These are phyloP conservation scores for Heracleum sosnowskyi DNA, from an alignment of 129 eudicot species.

Conservation along the genomic window DNA sequence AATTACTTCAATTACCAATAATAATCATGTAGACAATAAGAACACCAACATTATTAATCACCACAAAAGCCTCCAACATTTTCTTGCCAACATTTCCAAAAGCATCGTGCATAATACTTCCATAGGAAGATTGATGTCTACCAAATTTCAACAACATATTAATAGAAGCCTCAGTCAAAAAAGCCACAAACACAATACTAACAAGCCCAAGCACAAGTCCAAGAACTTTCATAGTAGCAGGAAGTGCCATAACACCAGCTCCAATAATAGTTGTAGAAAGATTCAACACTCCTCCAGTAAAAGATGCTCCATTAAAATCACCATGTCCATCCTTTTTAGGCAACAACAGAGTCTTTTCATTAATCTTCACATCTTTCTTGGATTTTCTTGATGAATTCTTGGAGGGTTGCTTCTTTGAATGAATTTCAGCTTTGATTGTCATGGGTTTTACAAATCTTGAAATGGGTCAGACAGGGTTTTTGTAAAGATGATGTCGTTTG, in stretches of 20 bases:
- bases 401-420: slow-evolving; percentile 15
- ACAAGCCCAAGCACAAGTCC: slow-evolving; percentile 64
- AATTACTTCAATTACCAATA: slow-evolving; percentile 38
- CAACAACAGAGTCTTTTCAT: slow-evolving; percentile 40
- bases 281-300: slow-evolving; percentile 65
- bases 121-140: slow-evolving; percentile 37
- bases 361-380: slow-evolving; percentile 18
- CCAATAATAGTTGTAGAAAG: slow-evolving; percentile 90
- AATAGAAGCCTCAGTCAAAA: slow-evolving; percentile 47
- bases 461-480: slow-evolving; percentile 3
- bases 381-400: slow-evolving; percentile 31
- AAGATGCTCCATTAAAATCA: slow-evolving; percentile 67
- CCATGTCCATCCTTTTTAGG: slow-evolving; percentile 29
- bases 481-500: not conserved
- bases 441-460: slow-evolving; percentile 12
- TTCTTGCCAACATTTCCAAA: slow-evolving; percentile 61
- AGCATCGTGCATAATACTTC: slow-evolving; percentile 56
- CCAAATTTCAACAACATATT: slow-evolving; percentile 46
- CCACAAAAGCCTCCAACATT: slow-evolving; percentile 48
- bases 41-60: slow-evolving; percentile 53
- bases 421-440: slow-evolving; percentile 32
- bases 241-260: slow-evolving; percentile 90
- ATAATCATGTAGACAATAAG: slow-evolving; percentile 81
- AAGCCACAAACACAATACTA: slow-evolving; percentile 44
- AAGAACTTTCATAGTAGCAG: slow-evolving; percentile 75